Conservation (phyloP, 2,329 filamentous ascomycete genomes). For the Paracorniculantispora psalliotae region DNA sequence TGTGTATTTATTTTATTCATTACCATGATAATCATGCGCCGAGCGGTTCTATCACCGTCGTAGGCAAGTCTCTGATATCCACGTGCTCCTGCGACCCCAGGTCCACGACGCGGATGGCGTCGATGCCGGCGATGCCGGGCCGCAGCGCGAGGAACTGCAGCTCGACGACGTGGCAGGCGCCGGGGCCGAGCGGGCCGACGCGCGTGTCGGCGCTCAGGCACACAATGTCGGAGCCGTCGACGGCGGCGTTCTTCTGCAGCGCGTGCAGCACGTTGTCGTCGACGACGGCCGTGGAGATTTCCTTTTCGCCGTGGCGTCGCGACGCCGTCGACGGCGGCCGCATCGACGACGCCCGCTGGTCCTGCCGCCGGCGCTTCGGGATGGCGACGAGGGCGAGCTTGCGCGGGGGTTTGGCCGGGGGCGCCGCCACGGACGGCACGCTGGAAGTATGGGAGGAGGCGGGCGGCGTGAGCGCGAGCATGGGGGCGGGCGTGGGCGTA, state of each 20-base stretch:
- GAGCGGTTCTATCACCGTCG: constrained; percentile 50
- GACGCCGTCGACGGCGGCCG: constrained; percentile 48
- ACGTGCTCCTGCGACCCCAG: constrained; percentile 69
- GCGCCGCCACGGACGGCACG: no score
- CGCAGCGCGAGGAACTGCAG: constrained; percentile 65
- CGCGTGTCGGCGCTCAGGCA: constrained; percentile 70
- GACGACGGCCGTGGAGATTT: constrained; percentile 60
- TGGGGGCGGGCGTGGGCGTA: no score
- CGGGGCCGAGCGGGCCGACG: constrained; percentile 66
- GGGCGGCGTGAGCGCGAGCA: no score
- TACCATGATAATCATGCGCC: no score
- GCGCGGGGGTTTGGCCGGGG: constrained; percentile 41
- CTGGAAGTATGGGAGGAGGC: background rate
- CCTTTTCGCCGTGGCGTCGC: constrained; percentile 30
- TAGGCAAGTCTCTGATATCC: constrained; percentile 70
- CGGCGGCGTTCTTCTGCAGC: constrained; percentile 60
- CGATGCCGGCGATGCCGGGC: constrained; percentile 63
- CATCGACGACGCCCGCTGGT: constrained; percentile 41
- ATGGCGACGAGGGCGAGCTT: constrained; percentile 67
- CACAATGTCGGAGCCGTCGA: constrained; percentile 64
- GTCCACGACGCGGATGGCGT: constrained; percentile 69
- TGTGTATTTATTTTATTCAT: background rate
- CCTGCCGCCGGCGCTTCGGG: constrained; percentile 57
- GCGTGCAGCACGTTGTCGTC: constrained; percentile 69
- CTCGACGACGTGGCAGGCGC: constrained; percentile 69